Evolutionary conservation across 2,329 filamentous ascomycete genomes (phyloP).

Genomic region (Trichoderma cornu-damae): DNA sequence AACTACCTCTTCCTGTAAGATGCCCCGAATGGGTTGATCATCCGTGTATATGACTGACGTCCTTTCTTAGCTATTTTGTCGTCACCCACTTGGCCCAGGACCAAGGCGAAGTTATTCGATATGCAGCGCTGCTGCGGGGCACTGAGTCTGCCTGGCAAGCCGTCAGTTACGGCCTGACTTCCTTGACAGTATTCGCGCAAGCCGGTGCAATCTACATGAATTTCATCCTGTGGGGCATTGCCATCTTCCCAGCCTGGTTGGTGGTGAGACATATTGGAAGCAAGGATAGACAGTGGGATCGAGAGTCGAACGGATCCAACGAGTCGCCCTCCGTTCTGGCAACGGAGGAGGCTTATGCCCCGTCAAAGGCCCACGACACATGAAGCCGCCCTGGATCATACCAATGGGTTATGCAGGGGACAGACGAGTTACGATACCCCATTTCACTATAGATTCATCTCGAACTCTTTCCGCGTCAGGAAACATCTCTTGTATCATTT

Average conservation of each 20-base stretch:
- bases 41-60: neutral
- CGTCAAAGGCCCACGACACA: slow-evolving; percentile 3
- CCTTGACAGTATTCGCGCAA: slow-evolving; percentile 56
- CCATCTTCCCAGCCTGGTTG: slow-evolving; percentile 61
- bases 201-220: slow-evolving; percentile 66
- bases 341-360: neutral
- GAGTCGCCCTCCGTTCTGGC: neutral
- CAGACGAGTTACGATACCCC: neutral
- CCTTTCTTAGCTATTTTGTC: slow-evolving; percentile 56
- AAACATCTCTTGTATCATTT: no score
- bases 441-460: neutral
- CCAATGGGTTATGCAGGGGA: neutral
- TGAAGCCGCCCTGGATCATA: neutral
- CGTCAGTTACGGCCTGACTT: slow-evolving; percentile 63
- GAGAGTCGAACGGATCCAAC: slow-evolving; percentile 1
- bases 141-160: slow-evolving; percentile 71
- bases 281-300: slow-evolving; percentile 4
- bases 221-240: slow-evolving; percentile 61
- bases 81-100: slow-evolving; percentile 59
- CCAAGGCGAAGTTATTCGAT: slow-evolving; percentile 61
- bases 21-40: neutral
- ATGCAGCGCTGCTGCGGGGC: slow-evolving; percentile 61
- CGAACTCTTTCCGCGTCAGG: neutral
- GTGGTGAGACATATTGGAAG: slow-evolving; percentile 47
- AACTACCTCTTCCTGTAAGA: slow-evolving; percentile 66